A percentile compares a stretch with the other conserved stretches of the same genome.
phyloP scores from a whole-genome alignment of 2,329 filamentous ascomycete species.

The Arachnomyces sp. region DNA sequence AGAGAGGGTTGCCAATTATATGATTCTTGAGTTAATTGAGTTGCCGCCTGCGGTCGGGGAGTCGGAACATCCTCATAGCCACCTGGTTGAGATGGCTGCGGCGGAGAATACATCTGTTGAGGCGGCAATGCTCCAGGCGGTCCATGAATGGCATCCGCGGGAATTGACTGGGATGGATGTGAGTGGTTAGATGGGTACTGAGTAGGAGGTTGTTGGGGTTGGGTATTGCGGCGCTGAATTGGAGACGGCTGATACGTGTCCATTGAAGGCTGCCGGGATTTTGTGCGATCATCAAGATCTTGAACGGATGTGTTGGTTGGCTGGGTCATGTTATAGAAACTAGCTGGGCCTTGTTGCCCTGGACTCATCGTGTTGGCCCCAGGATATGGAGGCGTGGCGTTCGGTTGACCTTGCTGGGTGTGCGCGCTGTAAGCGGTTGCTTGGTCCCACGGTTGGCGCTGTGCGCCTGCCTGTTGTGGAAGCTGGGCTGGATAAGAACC shows the following conservation, averaged over 20 bases:
- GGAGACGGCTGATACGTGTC: constrained; percentile 5
- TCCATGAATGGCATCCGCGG: too few relatives aligned
- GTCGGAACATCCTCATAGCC: constrained; percentile 10
- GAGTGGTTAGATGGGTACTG: too few relatives aligned
- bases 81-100: constrained; percentile 5
- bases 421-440: background rate
- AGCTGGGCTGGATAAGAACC: constrained; percentile 14
- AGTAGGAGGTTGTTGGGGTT: too few relatives aligned
- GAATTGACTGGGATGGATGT: too few relatives aligned
- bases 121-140: too few relatives aligned
- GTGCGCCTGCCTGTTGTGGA: background rate
- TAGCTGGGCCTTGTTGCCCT: constrained; percentile 6
- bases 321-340: constrained; percentile 1
- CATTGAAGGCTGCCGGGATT: constrained; percentile 11
- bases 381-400: constrained; percentile 10
- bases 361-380: constrained; percentile 13
- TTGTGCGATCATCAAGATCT: constrained; percentile 15
- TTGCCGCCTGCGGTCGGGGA: constrained; percentile 35
- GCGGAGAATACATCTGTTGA: too few relatives aligned
- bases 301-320: background rate
- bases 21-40: constrained; percentile 24
- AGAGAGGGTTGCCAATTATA: constrained; percentile 15
- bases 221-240: too few relatives aligned
- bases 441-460: too few relatives aligned
- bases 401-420: background rate